These are phyloP conservation scores for Curvularia lunata DNA, from an alignment of 2,329 filamentous ascomycete species.

Conservation along the genomic window DNA sequence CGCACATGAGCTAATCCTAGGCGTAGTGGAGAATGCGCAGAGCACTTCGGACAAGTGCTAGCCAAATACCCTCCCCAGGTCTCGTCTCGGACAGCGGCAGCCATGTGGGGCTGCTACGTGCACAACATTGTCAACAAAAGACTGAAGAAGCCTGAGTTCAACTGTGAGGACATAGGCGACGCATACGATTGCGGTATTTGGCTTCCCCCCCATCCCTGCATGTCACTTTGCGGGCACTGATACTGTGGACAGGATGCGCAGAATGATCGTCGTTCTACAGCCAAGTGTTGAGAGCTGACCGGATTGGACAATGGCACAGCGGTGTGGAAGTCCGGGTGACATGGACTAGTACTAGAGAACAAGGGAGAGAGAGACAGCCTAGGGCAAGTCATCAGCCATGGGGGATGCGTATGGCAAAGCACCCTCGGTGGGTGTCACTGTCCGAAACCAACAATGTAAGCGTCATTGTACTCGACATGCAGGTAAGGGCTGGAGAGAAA, in stretches of 20 bases:
- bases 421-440: conserved; percentile 2
- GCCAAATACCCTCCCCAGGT: conserved; percentile 69
- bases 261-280: not conserved
- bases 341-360: conserved; percentile 15
- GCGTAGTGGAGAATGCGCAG: conserved; percentile 67
- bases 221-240: not conserved
- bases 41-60: conserved; percentile 67
- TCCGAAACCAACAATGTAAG: conserved; percentile 11
- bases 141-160: conserved; percentile 65
- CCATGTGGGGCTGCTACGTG: conserved; percentile 70
- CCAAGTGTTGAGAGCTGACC: conserved; percentile 42
- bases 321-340: conserved; percentile 21
- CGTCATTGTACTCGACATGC: conserved; percentile 13
- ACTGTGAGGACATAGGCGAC: conserved; percentile 69
- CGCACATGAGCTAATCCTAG: conserved; percentile 31
- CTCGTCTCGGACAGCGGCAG: conserved; percentile 65
- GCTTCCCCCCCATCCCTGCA: not conserved
- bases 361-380: conserved; percentile 14
- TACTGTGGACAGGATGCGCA: not conserved
- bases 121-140: conserved; percentile 71
- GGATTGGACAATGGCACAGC: conserved; percentile 24
- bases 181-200: conserved; percentile 66
- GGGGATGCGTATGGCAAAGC: conserved; percentile 12
- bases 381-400: conserved; percentile 17
- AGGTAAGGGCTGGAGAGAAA: conserved; percentile 9